Evolutionary conservation across 768 basidiomycete species (phyloP), one percentile per base, ranked within the genome.

Genomic region (Suillus fuscotomentosus): DNA sequence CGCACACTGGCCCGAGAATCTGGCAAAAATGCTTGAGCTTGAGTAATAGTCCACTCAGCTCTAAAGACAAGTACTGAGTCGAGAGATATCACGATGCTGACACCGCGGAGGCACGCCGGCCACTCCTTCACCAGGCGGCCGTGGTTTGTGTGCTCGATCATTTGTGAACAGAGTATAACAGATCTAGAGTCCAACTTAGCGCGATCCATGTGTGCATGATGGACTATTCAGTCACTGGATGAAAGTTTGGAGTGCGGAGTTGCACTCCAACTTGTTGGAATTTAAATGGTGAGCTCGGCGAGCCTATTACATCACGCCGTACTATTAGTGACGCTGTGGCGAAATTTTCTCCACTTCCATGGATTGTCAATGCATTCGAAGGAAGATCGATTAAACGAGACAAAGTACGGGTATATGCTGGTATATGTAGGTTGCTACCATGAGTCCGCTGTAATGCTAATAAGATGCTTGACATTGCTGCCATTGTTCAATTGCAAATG

Each of bases 401-500:
- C 10, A 51, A 60, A 39, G 45, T 57, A n/a, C 7, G n/a, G 34
- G 59, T 41, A 53, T 51, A 39, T 13, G 9, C 27, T 38, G 22
- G 42, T 41, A 27, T 22, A 60, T 38, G 27, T n/a, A 36, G 10
- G 34, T n/a, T 60, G 15, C 31, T 22, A 27, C 15, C 8, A 41
- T 17, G 24, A 42, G 3, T 41, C 22, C 31, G 38, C 13, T 36
- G 54, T 38, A 6, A 54, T 24, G 10, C 5, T 20, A 34, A 31
- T 36, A 56, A 14, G 10, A 11, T 24, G 24, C 53, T 8, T n/a
- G 31, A 20, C 17, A 31, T 43, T 31, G 41, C 34, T 39, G 17
- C 15, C 38, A 24, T 15, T 48, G 24, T 54, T 75, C 68, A 83
- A 20, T 78, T 72, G 73, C 90, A 92, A 50, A 90, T 80, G 67